Evolutionary conservation across 805 yeast species (phyloP).

Genomic region (Monosporozyma servazzii): DNA sequence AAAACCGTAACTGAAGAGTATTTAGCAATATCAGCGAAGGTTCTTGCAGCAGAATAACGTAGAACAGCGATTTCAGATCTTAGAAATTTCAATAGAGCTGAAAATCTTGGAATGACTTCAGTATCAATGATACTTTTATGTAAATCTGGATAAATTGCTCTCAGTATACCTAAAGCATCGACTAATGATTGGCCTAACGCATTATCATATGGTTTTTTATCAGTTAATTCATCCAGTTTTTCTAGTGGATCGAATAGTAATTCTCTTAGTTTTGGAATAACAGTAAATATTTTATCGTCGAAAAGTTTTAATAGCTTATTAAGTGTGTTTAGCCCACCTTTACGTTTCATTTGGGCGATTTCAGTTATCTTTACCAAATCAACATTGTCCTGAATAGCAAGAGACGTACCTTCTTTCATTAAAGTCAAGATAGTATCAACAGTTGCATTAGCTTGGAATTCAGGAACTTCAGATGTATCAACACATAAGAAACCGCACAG

Average conservation of each 20-base stretch:
- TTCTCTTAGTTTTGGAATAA: slow-evolving; percentile 57
- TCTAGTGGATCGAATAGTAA: slow-evolving; percentile 60
- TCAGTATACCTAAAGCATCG: slow-evolving; percentile 75
- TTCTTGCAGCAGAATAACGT: slow-evolving; percentile 83
- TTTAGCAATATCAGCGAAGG: slow-evolving; percentile 71
- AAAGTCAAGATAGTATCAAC: slow-evolving; percentile 57
- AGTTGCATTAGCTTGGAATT: slow-evolving; percentile 57
- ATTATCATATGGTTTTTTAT: slow-evolving; percentile 25
- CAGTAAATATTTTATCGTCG: slow-evolving; percentile 44
- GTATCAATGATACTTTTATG: slow-evolving; percentile 36
- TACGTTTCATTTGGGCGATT: slow-evolving; percentile 70
- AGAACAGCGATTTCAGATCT: slow-evolving; percentile 70
- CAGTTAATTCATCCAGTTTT: slow-evolving; percentile 24
- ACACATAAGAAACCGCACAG: slow-evolving; percentile 89
- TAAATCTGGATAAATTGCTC: slow-evolving; percentile 63
- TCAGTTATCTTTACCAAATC: slow-evolving; percentile 54
- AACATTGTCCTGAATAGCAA: slow-evolving; percentile 52
- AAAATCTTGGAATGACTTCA: slow-evolving; percentile 45
- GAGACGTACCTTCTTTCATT: slow-evolving; percentile 63
- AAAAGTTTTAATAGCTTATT: slow-evolving; percentile 48
- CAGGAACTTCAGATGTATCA: slow-evolving; percentile 94
- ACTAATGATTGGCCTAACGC: slow-evolving; percentile 68
- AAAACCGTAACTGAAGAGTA: slow-evolving; percentile 62
- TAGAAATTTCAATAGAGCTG: slow-evolving; percentile 44
- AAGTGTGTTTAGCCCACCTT: slow-evolving; percentile 72